These are phyloP conservation scores for Coemansia sp. DNA, from an alignment of 192 early-diverging fungal genomes.

Conservation along the genomic window DNA sequence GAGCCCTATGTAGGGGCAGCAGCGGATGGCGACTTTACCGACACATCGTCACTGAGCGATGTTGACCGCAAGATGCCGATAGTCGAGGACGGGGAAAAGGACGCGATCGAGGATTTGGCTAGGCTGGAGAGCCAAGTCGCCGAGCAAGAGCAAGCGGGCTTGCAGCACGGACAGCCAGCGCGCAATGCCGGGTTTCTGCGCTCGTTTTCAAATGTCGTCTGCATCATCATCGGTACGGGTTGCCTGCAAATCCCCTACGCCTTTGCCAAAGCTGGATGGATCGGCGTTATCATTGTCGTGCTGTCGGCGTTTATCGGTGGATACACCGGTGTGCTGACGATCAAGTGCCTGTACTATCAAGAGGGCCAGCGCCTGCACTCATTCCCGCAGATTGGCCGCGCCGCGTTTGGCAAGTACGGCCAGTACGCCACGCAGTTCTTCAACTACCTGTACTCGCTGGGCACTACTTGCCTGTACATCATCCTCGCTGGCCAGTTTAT, in stretches of 20 bases:
- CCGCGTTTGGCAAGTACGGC: conserved; percentile 68
- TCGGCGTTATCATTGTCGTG: conserved; percentile 69
- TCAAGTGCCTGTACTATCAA: conserved; percentile 73
- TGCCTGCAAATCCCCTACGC: conserved; percentile 83
- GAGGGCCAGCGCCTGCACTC: conserved; percentile 53
- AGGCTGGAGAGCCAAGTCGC: conserved; percentile 14
- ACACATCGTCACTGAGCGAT: conserved; percentile 28
- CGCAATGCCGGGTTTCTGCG: conserved; percentile 53
- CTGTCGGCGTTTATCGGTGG: conserved; percentile 70
- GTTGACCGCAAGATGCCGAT: conserved; percentile 28
- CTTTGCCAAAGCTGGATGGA: conserved; percentile 77
- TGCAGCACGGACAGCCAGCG: conserved; percentile 7
- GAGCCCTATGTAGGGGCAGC: background rate
- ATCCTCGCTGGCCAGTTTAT: conserved; percentile 73
- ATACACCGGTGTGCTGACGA: conserved; percentile 75
- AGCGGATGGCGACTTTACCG: conserved; percentile 23
- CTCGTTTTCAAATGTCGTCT: conserved; percentile 68
- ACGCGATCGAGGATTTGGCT: conserved; percentile 21
- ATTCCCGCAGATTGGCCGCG: conserved; percentile 68
- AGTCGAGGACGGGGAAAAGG: conserved; percentile 17
- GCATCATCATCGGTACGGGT: conserved; percentile 83
- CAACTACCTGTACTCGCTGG: conserved; percentile 67
- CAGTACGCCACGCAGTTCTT: conserved; percentile 63
- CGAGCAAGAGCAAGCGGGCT: conserved; percentile 6
- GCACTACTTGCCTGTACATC: conserved; percentile 68